Base-by-base conservation (phyloP, 129 eudicot species). In the Ambrosia trifida region DNA sequence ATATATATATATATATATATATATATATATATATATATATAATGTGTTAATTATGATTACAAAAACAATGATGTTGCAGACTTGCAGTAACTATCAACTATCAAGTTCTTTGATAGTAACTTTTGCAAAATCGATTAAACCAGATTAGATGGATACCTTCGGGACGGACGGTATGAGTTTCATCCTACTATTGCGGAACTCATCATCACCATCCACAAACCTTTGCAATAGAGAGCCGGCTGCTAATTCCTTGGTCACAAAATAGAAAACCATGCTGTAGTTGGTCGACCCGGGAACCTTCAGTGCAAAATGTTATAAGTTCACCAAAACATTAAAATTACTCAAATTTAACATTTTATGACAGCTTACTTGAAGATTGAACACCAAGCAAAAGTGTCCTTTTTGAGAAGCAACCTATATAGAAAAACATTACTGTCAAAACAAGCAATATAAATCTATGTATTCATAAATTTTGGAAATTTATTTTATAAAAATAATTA, bases 121-220 rank as follows among this genome's bases (percentile, higher is more conserved):
- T 3, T 28, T 10, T 57, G 14, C 65, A 65, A 9, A 52, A 64
- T 53, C 28, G 24, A 66, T 59, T 14, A 54, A 75, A 24, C 35
- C 46, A 52, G 0, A 56, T 54, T 50, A 56, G 44, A 75, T 16
- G 5, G 20, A 30, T 87, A 93, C 99, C 99, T 94, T 89, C 14
- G 99, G 99, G 64, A 89, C 97, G 69, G 95, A 87, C 54, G 99
- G 99, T 72, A 94, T 94, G 78, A 94, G 97, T 78, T 94, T 94
- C 74, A 94, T 81, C 66, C 99, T 83, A 76, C 97, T 90, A 64
- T 89, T 94, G 67, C 99, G 99, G 49, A 94, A 94, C 85, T 94
- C 99, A 64, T 94, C 99, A 84, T 94, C 99, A 61, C 99, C 99
- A 38, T 90, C 97, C 44, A 94, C 96, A 87, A 94, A 94, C 30